Evolutionary conservation across 2,329 filamentous ascomycete species (phyloP), one percentile per base, ranked within the genome.

Genomic region (Aspergillus ibericus): DNA sequence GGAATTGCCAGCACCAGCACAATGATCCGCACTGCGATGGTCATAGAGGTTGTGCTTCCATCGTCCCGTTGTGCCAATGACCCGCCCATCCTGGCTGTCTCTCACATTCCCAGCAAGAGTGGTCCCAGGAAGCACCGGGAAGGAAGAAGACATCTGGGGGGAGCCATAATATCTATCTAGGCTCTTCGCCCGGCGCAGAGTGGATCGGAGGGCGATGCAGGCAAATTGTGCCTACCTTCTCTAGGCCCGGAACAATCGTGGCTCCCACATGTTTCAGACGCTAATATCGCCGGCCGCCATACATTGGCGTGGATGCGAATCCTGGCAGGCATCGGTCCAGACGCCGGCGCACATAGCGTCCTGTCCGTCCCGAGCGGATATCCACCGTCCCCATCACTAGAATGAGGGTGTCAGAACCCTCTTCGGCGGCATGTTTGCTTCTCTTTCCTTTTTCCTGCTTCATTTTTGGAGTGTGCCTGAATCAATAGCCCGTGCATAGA

Each of bases 1-100:
- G 51, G 51, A 42, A 53, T 34, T 25, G 51, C 51, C 36, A 53
- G 51, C 5, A 25, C 25, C 25, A 53, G n/a, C 51, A 53, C 51
- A 44, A 53, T 42, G 29, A 34, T 42, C 25, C 51, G 51, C 36
- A 53, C 51, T 2, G 36, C 36, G n/a, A 53, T 53, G 5, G 51
- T 53, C 38, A 53, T 53, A 18, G 38, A 32, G 10, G 51, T 34
- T 15, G 51, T 20, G 12, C 36, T n/a, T 16, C 25, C 51, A 53
- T 44, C 25, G 27, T 32, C 29, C 25, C 25, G 36, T 53, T 16
- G 51, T 8, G 20, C 36, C 4, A 44, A 7, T 20, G 36, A 18
- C 25, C 25, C 22, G 18, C 40, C 51, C 51, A 53, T 53, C 22
- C 36, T 53, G 25, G 12, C 51, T 36, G 27, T 16, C 51, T 29